phyloP scores from a whole-genome alignment of 306 rosid species.

The Clitoria ternatea region DNA sequence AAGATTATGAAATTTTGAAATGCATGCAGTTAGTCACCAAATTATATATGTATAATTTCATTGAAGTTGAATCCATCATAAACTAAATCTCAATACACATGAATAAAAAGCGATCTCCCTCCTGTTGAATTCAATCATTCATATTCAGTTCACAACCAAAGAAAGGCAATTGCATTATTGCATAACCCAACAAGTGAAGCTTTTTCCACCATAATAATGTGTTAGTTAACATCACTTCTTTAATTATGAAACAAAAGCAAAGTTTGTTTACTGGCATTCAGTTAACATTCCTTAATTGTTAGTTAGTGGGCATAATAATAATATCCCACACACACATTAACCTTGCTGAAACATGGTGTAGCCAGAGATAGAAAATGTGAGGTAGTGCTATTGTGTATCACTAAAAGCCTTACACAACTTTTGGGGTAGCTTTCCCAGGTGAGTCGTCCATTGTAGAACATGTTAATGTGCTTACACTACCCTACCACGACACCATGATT shows the following conservation, averaged over 20 bases:
- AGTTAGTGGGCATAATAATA: not conserved
- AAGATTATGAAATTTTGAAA: too few relatives aligned
- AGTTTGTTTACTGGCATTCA: not conserved
- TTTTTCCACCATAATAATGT: not conserved
- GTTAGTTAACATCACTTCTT: not conserved
- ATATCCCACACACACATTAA: not conserved
- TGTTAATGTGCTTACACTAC: not conserved
- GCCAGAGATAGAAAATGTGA: not conserved
- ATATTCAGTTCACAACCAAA: too few relatives aligned
- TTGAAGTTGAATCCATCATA: not conserved
- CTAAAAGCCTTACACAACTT: not conserved
- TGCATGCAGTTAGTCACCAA: too few relatives aligned
- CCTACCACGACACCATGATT: not conserved
- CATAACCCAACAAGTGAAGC: not conserved
- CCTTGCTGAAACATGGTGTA: not conserved
- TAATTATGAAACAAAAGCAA: not conserved
- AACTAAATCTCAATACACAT: not conserved
- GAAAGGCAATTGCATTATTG: not conserved
- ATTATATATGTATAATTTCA: not conserved
- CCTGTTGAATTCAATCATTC: not conserved
- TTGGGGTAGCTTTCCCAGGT: not conserved
- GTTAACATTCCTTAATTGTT: not conserved
- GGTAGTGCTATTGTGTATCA: not conserved
- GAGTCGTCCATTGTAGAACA: not conserved
- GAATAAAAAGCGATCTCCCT: not conserved